phyloP scores from a whole-genome alignment of 352 stramenopile species.

The Aphanomyces invadans region DNA sequence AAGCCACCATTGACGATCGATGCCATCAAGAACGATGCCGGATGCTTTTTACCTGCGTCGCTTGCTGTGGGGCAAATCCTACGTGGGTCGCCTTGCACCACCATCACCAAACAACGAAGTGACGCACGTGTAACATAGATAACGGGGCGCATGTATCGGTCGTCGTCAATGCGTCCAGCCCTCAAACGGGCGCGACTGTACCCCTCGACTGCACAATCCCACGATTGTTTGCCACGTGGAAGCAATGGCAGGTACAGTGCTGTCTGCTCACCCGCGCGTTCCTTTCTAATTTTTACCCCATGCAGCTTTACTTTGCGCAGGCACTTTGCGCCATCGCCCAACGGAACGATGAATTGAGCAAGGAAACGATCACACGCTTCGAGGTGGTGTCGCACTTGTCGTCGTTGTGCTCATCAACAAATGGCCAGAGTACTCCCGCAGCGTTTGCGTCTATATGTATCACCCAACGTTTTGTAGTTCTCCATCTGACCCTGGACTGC shows the following conservation, averaged over 20 bases:
- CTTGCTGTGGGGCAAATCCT: background rate
- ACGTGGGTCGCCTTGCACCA: background rate
- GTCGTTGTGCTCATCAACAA: background rate
- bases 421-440: background rate
- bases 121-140: background rate
- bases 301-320: conserved; percentile 12
- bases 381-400: background rate
- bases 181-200: too few species aligned
- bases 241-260: conserved; percentile 13
- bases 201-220: background rate
- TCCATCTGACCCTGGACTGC: background rate
- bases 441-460: background rate
- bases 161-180: background rate
- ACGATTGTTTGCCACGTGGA: background rate
- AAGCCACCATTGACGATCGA: conserved; percentile 8
- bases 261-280: background rate
- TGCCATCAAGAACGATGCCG: background rate
- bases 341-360: background rate
- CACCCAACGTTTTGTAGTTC: background rate
- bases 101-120: too few species aligned
- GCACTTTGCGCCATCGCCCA: background rate
- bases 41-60: conserved; percentile 8
- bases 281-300: background rate
- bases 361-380: background rate
- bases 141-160: background rate